Conservation (phyloP, 768 basidiomycete species). For the Chalciporus piperatus region DNA sequence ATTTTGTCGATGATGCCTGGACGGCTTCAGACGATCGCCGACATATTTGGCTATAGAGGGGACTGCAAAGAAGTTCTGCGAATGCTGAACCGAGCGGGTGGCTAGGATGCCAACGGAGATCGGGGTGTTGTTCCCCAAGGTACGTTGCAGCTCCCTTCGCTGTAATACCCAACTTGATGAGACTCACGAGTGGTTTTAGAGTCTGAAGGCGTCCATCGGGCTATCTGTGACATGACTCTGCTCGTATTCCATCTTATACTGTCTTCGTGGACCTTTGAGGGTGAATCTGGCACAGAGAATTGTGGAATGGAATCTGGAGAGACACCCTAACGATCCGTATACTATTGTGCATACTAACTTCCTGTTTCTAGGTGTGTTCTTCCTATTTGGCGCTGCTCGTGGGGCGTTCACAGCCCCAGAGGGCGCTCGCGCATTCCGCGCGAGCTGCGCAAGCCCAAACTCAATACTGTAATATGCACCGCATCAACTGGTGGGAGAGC, state of each 20-base stretch:
- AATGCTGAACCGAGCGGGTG: slow-evolving; percentile 60
- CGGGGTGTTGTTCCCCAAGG: slow-evolving; percentile 49
- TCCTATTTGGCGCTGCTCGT: slow-evolving; percentile 93
- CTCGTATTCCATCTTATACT: slow-evolving; percentile 91
- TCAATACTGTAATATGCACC: slow-evolving; percentile 74
- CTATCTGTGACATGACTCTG: slow-evolving; percentile 82
- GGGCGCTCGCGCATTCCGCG: slow-evolving; percentile 72
- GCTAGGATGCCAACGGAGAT: slow-evolving; percentile 48
- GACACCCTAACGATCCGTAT: slow-evolving; percentile 58
- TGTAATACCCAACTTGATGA: not conserved
- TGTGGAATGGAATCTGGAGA: slow-evolving; percentile 78
- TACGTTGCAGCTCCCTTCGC: slow-evolving; percentile 21
- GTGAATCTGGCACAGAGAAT: slow-evolving; percentile 72
- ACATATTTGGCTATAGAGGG: slow-evolving; percentile 88
- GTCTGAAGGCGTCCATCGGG: slow-evolving; percentile 78
- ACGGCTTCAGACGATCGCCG: slow-evolving; percentile 75
- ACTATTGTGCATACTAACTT: slow-evolving; percentile 1
- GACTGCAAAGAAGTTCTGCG: slow-evolving; percentile 69
- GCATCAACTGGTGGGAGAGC: slow-evolving; percentile 86
- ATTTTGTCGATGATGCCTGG: slow-evolving; percentile 83
- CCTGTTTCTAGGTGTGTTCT: slow-evolving; percentile 69
- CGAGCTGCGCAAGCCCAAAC: slow-evolving; percentile 59
- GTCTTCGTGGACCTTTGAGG: slow-evolving; percentile 70
- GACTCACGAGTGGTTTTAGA: slow-evolving; percentile 25
- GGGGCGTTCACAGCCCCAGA: slow-evolving; percentile 65